Conservation (phyloP, 129 eudicot genomes). For the Glebionis coronaria region DNA sequence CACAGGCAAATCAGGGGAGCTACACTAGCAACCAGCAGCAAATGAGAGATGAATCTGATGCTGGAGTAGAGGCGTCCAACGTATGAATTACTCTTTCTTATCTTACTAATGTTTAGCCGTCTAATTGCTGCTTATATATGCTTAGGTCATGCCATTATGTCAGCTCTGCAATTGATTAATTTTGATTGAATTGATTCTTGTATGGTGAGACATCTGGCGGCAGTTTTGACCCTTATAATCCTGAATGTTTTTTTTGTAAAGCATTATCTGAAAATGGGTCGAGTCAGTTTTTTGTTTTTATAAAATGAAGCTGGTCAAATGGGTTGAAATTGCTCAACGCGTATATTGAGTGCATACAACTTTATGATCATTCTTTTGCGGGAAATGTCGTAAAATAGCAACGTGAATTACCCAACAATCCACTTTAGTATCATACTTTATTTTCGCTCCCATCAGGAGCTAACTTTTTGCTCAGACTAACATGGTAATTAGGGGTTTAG, state of each 20-base stretch:
- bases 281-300: background rate
- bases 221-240: background rate
- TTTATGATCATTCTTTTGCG: background rate
- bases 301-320: background rate
- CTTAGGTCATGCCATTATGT: constrained; percentile 3
- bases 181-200: too few relatives aligned
- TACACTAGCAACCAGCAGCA: constrained; percentile 33
- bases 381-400: too few relatives aligned
- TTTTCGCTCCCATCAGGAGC: too few relatives aligned
- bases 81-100: constrained; percentile 36
- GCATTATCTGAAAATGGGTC: background rate
- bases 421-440: too few relatives aligned
- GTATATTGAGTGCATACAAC: background rate
- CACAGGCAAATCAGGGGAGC: constrained; percentile 33
- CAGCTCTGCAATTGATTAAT: constrained; percentile 1
- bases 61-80: constrained; percentile 30
- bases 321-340: background rate
- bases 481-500: too few relatives aligned
- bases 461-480: too few relatives aligned
- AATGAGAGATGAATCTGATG: constrained; percentile 31
- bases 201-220: background rate
- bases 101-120: background rate
- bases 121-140: too few relatives aligned
- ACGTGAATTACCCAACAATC: too few relatives aligned
- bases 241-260: background rate